These are phyloP conservation scores for Melastoma candidum DNA, from an alignment of 441 rosid species.

Conservation along the genomic window DNA sequence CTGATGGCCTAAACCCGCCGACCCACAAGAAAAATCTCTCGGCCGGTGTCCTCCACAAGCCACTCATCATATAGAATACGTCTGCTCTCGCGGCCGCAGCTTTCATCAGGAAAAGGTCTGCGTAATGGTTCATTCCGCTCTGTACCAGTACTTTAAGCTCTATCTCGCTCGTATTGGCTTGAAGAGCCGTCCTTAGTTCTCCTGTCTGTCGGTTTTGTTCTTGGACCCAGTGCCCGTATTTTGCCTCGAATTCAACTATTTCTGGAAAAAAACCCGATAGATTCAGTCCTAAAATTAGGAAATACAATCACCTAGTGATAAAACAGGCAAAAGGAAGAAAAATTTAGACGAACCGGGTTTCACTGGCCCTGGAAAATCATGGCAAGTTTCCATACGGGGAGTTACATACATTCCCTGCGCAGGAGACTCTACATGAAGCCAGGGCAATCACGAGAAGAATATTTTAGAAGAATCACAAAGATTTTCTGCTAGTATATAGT, in stretches of 20 bases:
- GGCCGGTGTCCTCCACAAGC: conserved; percentile 55
- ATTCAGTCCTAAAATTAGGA: conserved; percentile 4
- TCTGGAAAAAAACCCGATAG: conserved; percentile 18
- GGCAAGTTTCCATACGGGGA: no score
- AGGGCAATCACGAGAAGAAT: no score
- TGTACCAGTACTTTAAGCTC: conserved; percentile 51
- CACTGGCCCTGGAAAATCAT: not conserved
- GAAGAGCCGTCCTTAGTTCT: conserved; percentile 42
- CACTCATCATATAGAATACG: conserved; percentile 58
- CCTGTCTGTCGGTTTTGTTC: conserved; percentile 42
- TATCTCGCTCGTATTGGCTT: conserved; percentile 36
- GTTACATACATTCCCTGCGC: no score
- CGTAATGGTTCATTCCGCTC: conserved; percentile 45
- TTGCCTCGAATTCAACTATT: conserved; percentile 56
- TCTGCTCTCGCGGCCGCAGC: conserved; percentile 47
- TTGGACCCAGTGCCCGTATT: conserved; percentile 57
- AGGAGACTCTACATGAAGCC: no score
- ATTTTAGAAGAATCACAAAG: no score
- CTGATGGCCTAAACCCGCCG: conserved; percentile 62
- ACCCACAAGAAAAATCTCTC: conserved; percentile 65
- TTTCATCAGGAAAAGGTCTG: conserved; percentile 56
- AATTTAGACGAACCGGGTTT: not conserved
- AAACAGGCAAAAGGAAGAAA: conserved; percentile 2
- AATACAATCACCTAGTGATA: not conserved
- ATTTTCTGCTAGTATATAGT: not conserved